Conservation (phyloP, 495 filamentous ascomycete species). For the Podospora tetraspora region DNA sequence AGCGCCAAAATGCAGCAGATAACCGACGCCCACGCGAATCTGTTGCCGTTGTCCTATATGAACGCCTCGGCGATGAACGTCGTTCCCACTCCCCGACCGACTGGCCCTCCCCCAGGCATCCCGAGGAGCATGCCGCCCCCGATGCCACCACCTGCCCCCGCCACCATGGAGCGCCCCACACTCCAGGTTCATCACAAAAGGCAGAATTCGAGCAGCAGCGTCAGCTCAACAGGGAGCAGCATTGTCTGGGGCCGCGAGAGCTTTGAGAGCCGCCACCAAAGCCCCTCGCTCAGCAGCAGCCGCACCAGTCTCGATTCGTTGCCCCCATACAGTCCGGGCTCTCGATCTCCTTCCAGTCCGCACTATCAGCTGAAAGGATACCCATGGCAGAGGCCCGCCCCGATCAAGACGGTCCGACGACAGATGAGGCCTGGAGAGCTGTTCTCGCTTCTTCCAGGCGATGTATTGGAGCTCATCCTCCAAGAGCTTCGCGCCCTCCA, state of each 20-base stretch:
- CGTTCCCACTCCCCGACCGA: constrained; percentile 14
- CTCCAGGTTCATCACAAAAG: constrained; percentile 15
- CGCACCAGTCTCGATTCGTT: constrained; percentile 41
- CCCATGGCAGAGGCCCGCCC: constrained; percentile 37
- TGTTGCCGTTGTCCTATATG: not conserved
- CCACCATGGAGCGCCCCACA: constrained; percentile 12
- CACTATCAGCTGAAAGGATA: constrained; percentile 19
- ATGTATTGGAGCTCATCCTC: constrained; percentile 52
- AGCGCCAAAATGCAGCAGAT: constrained; percentile 20
- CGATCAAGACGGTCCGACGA: constrained; percentile 29
- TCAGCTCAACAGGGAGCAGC: constrained; percentile 23
- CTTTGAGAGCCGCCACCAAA: constrained; percentile 24
- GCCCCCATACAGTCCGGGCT: constrained; percentile 15
- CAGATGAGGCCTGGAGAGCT: constrained; percentile 42
- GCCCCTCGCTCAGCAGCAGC: constrained; percentile 30
- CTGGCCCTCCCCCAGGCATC: not conserved
- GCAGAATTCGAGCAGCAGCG: constrained; percentile 25
- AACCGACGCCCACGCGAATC: not conserved
- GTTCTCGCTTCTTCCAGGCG: constrained; percentile 51
- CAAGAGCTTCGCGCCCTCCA: constrained; percentile 45
- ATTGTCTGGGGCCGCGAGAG: constrained; percentile 23
- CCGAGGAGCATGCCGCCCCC: not conserved
- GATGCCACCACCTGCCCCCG: not conserved
- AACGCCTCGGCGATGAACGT: constrained; percentile 13
- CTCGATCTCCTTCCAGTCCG: not conserved